Base-by-base conservation (phyloP, 176 grass and related monocot genomes). In the Musa beccarii region DNA sequence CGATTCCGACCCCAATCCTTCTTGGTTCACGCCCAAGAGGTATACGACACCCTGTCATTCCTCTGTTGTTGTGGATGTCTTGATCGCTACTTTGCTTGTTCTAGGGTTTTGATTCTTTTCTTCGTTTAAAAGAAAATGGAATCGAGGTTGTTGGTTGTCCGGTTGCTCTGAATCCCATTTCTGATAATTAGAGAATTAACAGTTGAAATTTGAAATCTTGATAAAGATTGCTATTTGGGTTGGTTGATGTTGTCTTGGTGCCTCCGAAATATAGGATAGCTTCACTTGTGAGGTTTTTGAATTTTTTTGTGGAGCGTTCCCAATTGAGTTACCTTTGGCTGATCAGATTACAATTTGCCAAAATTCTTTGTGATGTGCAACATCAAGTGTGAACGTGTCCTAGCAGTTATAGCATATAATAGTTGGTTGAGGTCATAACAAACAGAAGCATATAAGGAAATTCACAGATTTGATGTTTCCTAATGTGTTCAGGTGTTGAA, bases 11-110 rank as follows among this genome's bases (percentile, higher is more conserved):
- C 14, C 81, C 59, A 55, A 7, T 28, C 85, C 85, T 52, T 87
- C 85, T 21, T 87, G 85, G 85, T 87, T 87, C 75, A 83, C 80
- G 29, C 85, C 85, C 6, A 83, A 76, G 76, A 87, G 85, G 85
- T 81, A 76, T 28, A 49, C 50, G 20, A 21, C 6, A 13, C 13
- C 34, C 34, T 29, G 24, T 4, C 51, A 8, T 64, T 54, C 19
- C 15, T 52, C 49, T 49, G 63, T 56, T 15, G 54, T 49, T 53
- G 13, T 4, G 72, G 63, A 54, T 69, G 17, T 50, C 68, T 74
- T 13, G 74, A 22, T 54, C 59, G 70, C 20, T 52, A 43, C 15
- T 73, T 55, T 59, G 49, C 34, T n/a, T 26, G 14, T 20, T 71
- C 19, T 71, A 52, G 68, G 50, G 49, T 51, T 51, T 51, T 49